These are phyloP conservation scores for Perilla frutescens DNA, from an alignment of 257 asterid species.

Conservation along the genomic window DNA sequence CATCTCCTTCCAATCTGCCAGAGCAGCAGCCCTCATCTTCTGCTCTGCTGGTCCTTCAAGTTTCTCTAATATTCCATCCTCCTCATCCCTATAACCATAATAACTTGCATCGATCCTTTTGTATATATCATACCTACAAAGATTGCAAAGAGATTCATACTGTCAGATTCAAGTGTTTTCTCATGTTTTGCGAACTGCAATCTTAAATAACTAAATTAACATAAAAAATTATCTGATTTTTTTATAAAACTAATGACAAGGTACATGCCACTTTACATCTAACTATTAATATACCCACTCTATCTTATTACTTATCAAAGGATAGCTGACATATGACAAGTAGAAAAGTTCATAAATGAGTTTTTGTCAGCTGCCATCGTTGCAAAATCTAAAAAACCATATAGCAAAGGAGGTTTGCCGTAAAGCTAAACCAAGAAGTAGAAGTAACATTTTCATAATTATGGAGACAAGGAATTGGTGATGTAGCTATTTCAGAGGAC, in stretches of 20 bases:
- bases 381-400: constrained; percentile 1
- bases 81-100: constrained; percentile 95
- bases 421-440: constrained; percentile 2
- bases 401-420: background rate
- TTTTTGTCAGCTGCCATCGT: background rate
- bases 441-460: background rate
- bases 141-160: constrained; percentile 5
- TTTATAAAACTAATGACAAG: background rate
- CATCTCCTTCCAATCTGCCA: constrained; percentile 79
- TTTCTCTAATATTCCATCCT: constrained; percentile 83
- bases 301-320: background rate
- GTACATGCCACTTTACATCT: background rate
- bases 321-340: background rate
- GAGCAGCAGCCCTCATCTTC: constrained; percentile 73
- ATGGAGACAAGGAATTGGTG: background rate
- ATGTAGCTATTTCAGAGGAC: background rate
- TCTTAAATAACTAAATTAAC: background rate
- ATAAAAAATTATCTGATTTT: background rate
- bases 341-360: background rate
- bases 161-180: background rate
- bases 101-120: constrained; percentile 94
- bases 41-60: constrained; percentile 85
- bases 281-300: background rate
- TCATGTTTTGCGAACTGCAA: background rate
- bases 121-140: constrained; percentile 88